Evolutionary conservation across 352 stramenopile species (phyloP).

Genomic region (Phytophthora niederhauseri): DNA sequence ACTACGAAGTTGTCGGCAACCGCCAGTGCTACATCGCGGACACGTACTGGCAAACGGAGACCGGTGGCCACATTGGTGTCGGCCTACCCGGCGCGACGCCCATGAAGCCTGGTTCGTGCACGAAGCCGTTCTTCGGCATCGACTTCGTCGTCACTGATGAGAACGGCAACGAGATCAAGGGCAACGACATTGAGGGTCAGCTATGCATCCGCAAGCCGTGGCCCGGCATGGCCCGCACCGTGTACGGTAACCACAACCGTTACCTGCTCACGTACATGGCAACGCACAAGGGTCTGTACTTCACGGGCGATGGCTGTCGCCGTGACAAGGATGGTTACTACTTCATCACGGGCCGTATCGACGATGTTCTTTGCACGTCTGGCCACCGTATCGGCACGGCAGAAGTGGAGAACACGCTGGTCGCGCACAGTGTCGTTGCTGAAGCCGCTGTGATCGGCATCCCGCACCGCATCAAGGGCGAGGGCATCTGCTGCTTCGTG

Average conservation of each 20-base stretch:
- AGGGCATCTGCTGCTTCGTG: conserved; percentile 96
- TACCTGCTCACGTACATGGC: conserved; percentile 97
- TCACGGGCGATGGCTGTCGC: conserved; percentile 91
- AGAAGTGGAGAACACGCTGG: conserved; percentile 91
- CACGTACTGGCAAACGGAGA: conserved; percentile 99
- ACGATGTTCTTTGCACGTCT: conserved; percentile 97
- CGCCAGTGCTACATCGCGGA: conserved; percentile 94
- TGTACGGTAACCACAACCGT: conserved; percentile 94
- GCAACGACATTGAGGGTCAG: conserved; percentile 92
- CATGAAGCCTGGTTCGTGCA: conserved; percentile 94
- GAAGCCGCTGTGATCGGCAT: conserved; percentile 96
- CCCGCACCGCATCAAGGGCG: conserved; percentile 97
- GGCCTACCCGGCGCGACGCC: conserved; percentile 92
- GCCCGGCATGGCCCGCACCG: conserved; percentile 96
- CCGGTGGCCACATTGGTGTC: conserved; percentile 95
- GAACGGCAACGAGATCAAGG: conserved; percentile 88
- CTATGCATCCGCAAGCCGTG: conserved; percentile 96
- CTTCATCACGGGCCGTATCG: conserved; percentile 98
- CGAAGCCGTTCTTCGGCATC: conserved; percentile 97
- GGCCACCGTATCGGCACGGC: conserved; percentile 92
- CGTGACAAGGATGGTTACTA: conserved; percentile 97
- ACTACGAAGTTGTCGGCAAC: conserved; percentile 94
- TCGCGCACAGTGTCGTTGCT: conserved; percentile 92
- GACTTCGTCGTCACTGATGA: conserved; percentile 89
- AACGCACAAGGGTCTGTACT: conserved; percentile 98